Base-by-base conservation (phyloP, 306 rosid genomes). In the Vigna reflexopilosa region DNA sequence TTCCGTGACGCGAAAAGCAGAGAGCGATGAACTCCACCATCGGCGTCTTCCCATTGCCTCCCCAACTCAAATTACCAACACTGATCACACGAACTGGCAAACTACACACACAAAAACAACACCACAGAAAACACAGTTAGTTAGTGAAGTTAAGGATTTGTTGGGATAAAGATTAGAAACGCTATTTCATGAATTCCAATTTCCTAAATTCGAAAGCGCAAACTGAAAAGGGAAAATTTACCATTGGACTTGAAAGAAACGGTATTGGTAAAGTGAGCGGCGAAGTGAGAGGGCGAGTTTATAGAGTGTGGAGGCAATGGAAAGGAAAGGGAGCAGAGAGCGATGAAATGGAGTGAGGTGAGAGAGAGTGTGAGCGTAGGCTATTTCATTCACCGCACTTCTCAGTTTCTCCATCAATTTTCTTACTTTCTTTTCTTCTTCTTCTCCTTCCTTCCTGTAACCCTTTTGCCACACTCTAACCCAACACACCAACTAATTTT, bases 11-110 rank as follows among this genome's bases (percentile, higher is more conserved):
- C 16, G 88, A 84, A 47, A 94, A 84, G 87, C 77, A 86, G 62
- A 24, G 83, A 57, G 98, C 92, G 45, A 92, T 83, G 87, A 89
- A 94, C 78, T 92, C 97, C 26, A 89, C 98, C 98, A 91, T 93
- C 0, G 98, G 98, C 26, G 98, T 93, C 76, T 93, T 93, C 79
- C 98, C 97, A 85, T 91, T 94, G 72, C 97, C 98, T 58, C 97
- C 98, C 98, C 98, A 95, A 1, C 92, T 92, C 88, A 92, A 87
- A 88, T 92, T 95, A 57, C 98, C 98, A 15, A 95, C 85, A 81
- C 98, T 92, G 5, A 95, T 87, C 66, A 92, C 93, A 17, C 92
- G 92, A 65, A 95, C 77, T 2, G 89, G 86, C 81, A 95, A 88
- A 82, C 97, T 84, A 87, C 83, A 86, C 90, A 28, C 64, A 71